phyloP scores from a whole-genome alignment of 202 grass and related monocot species.

The Dendrocalamus latiflorus region DNA sequence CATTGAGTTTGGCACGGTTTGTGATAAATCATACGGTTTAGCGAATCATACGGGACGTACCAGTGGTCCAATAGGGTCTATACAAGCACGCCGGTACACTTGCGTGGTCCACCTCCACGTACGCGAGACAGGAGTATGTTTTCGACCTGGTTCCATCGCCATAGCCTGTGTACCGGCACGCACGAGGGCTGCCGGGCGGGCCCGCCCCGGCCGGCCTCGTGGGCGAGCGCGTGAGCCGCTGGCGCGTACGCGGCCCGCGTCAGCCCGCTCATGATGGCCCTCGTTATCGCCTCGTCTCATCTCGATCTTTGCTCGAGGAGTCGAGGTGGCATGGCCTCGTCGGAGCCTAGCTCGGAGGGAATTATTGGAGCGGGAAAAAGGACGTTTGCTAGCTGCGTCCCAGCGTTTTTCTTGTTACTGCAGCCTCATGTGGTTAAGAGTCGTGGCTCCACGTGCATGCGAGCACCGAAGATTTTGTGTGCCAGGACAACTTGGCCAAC shows the following conservation, averaged over 20 bases:
- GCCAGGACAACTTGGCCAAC: too few species aligned
- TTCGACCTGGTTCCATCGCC: too few species aligned
- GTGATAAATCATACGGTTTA: too few species aligned
- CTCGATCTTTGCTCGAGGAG: too few species aligned
- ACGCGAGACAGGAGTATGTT: neutral
- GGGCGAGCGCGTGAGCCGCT: neutral
- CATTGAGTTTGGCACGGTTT: too few species aligned
- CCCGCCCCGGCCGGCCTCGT: neutral
- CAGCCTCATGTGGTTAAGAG: too few species aligned
- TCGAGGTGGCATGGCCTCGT: neutral
- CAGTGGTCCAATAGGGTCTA: neutral
- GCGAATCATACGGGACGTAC: too few species aligned
- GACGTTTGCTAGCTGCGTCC: neutral
- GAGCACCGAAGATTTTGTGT: too few species aligned
- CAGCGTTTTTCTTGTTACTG: neutral
- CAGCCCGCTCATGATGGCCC: neutral
- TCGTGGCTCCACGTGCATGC: too few species aligned
- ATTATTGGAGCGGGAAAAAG: neutral
- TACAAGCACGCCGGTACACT: neutral
- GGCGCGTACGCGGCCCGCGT: neutral
- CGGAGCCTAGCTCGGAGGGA: neutral
- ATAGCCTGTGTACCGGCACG: neutral
- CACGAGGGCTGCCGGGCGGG: neutral
- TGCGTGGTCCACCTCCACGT: neutral
- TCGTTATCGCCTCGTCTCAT: neutral